A percentile compares a stretch with the other conserved stretches of the same genome.
Evolutionary conservation across 2,329 filamentous ascomycete genomes (phyloP).

Genomic region (Bipolaris victoriae): DNA sequence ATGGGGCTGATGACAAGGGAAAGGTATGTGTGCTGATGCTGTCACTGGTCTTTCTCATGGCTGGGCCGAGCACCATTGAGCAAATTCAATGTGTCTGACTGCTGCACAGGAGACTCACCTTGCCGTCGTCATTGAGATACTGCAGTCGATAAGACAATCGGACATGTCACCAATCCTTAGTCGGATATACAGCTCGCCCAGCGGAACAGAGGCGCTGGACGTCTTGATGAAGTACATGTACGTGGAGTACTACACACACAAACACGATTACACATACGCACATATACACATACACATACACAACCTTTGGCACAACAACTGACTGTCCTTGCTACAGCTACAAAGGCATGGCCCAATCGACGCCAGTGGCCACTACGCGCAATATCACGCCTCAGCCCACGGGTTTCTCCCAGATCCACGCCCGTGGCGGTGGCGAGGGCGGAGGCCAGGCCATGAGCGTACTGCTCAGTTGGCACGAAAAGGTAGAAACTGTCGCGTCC

Average conservation of each 20-base stretch:
- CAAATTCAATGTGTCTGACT: slow-evolving; percentile 34
- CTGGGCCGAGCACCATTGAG: slow-evolving; percentile 24
- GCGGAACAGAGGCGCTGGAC: slow-evolving; percentile 84
- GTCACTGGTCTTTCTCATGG: slow-evolving; percentile 24
- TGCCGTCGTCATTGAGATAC: slow-evolving; percentile 86
- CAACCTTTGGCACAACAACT: not conserved
- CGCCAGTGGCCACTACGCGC: slow-evolving; percentile 38
- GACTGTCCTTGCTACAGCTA: slow-evolving; percentile 62
- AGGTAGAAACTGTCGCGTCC: slow-evolving; percentile 53
- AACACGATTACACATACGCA: not conserved
- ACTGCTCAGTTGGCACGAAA: slow-evolving; percentile 97
- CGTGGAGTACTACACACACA: slow-evolving; percentile 43
- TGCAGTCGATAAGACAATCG: slow-evolving; percentile 93
- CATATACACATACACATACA: slow-evolving; percentile 6
- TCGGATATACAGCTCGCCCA: slow-evolving; percentile 77
- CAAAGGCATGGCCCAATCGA: slow-evolving; percentile 76
- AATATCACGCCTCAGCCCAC: slow-evolving; percentile 75
- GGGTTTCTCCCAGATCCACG: slow-evolving; percentile 82
- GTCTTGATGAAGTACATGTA: slow-evolving; percentile 98
- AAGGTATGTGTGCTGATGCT: slow-evolving; percentile 51
- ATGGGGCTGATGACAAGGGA: slow-evolving; percentile 60
- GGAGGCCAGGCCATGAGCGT: slow-evolving; percentile 94
- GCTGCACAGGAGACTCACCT: slow-evolving; percentile 76
- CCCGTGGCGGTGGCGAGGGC: slow-evolving; percentile 66
- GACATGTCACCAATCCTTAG: slow-evolving; percentile 92